Evolutionary conservation across 306 rosid species (phyloP).

Genomic region (Oxytropis ochrocephala): DNA sequence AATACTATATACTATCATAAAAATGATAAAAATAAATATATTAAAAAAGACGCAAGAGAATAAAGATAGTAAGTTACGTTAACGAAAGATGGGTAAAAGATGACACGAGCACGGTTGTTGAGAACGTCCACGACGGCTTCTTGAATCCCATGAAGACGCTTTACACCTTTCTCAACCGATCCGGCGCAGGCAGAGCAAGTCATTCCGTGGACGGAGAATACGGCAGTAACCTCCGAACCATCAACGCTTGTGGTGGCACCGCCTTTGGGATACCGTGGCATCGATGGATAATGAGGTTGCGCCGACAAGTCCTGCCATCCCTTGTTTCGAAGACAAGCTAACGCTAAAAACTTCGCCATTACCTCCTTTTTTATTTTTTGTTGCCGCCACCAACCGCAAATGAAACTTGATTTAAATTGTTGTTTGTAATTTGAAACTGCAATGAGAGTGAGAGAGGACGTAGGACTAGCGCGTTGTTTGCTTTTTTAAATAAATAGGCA

Average conservation of each 20-base stretch:
- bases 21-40: not conserved
- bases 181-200: slow-evolving; percentile 74
- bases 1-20: too few relatives aligned
- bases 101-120: slow-evolving; percentile 59
- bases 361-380: not conserved
- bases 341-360: slow-evolving; percentile 34
- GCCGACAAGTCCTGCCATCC: slow-evolving; percentile 24
- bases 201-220: slow-evolving; percentile 66
- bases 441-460: not conserved
- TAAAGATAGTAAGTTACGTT: slow-evolving; percentile 32
- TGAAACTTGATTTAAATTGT: not conserved
- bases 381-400: not conserved
- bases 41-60: not conserved
- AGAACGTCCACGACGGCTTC: slow-evolving; percentile 67
- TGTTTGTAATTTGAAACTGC: not conserved
- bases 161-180: slow-evolving; percentile 64
- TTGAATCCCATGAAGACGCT: slow-evolving; percentile 66
- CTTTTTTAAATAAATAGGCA: not conserved
- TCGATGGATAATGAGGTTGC: slow-evolving; percentile 65
- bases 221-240: slow-evolving; percentile 32
- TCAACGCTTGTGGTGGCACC: not conserved
- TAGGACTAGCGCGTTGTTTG: not conserved
- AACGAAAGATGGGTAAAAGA: slow-evolving; percentile 47
- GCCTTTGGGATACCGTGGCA: slow-evolving; percentile 61
- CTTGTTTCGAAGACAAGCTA: slow-evolving; percentile 36